Evolutionary conservation across 441 rosid genomes (phyloP).

Genomic region (Aquilaria agallochum): DNA sequence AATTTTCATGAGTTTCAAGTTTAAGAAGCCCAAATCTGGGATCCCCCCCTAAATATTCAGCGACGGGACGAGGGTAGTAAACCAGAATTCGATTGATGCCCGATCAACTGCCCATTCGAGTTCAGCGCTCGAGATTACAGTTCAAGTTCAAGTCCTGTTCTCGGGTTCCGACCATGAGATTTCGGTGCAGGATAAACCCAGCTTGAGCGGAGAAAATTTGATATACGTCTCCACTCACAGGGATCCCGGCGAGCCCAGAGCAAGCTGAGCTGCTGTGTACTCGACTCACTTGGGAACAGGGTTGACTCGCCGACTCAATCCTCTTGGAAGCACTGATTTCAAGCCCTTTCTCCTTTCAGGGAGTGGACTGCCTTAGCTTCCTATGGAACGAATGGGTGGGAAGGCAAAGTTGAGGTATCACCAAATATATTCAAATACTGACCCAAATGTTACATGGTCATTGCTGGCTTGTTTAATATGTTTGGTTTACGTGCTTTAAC

Average conservation of each 20-base stretch:
- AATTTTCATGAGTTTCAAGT: too few relatives aligned
- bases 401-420: slow-evolving; percentile 60
- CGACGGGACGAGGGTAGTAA: too few relatives aligned
- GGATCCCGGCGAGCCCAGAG: slow-evolving; percentile 54
- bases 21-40: too few relatives aligned
- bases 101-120: slow-evolving; percentile 15
- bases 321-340: slow-evolving; percentile 68
- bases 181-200: slow-evolving; percentile 80
- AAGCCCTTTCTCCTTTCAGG: slow-evolving; percentile 85
- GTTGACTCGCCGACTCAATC: slow-evolving; percentile 66
- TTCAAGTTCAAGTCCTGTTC: slow-evolving; percentile 52
- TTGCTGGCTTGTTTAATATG: too few relatives aligned
- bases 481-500: too few relatives aligned
- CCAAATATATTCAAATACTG: too few relatives aligned
- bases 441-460: too few relatives aligned
- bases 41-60: too few relatives aligned
- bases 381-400: slow-evolving; percentile 68
- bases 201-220: slow-evolving; percentile 44
- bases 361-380: slow-evolving; percentile 78
- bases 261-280: slow-evolving; percentile 85
- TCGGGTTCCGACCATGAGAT: slow-evolving; percentile 25
- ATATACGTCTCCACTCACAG: slow-evolving; percentile 83
- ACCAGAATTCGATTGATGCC: too few relatives aligned
- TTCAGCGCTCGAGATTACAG: slow-evolving; percentile 34
- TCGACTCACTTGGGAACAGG: slow-evolving; percentile 61